Evolutionary conservation across 2,329 filamentous ascomycete genomes (phyloP), one percentile per base, ranked within the genome.

Genomic region (Fusarium fujikuroi): DNA sequence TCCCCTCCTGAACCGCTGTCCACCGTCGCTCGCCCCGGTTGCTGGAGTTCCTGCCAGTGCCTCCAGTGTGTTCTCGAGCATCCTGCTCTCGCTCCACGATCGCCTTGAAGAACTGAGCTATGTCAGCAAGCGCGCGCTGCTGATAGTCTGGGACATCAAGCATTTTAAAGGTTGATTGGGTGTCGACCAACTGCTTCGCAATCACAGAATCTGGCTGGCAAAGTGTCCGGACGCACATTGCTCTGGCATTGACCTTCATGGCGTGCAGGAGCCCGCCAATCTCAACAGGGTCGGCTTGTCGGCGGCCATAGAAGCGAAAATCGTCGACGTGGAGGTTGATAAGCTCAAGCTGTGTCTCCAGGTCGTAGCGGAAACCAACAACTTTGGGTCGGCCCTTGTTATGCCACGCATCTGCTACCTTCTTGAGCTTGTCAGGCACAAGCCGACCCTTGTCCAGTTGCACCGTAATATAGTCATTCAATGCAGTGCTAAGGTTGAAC

Each of bases 281-380:
- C 65, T 86, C 84, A 5, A 82, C 75, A 0, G 80, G 77, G 53
- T 85, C 81, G 32, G 81, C 81, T 61, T 87, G 84, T 15, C 82
- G 80, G 5, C 83, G 83, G 37, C 87, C 87, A 74, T 87, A 86
- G 79, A 90, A 90, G 39, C 84, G 84, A 75, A 91, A 90, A 28
- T 86, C 84, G 15, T 85, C 78, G 34, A 84, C 77, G 70, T 90
- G 88, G 14, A 86, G 76, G 21, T 79, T 76, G 28, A 90, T 78
- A 16, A 91, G 83, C 16, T 89, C 87, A n/a, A 90, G 76, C 79
- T 90, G 89, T 2, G 88, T 90, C 80, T 90, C 88, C 5, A 90
- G 78, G 67, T 91, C 88, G 77, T 88, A 90, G 23, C 87, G 86
- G 77, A 90, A 90, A 18, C 87, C 86, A 28, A 88, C 79, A 14